phyloP scores from a whole-genome alignment of 371 early-diverging fungal genomes.

The Rhizopus sp. region DNA sequence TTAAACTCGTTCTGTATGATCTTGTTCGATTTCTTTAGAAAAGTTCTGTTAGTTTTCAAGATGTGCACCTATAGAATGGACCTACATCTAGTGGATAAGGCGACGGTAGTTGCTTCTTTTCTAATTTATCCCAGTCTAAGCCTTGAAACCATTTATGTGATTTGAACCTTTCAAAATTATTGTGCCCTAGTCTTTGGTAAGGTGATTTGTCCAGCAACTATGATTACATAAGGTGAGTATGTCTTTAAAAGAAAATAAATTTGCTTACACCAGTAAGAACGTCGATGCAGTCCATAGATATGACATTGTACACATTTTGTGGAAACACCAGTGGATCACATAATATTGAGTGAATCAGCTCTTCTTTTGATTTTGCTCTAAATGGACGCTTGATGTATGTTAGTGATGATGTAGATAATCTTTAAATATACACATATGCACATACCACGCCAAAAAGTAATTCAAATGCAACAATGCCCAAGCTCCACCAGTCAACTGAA shows the following conservation, averaged over 20 bases:
- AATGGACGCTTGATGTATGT: conserved; percentile 66
- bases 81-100: conserved; percentile 36
- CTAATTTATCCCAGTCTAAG: conserved; percentile 60
- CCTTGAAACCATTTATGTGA: conserved; percentile 63
- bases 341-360: conserved; percentile 60
- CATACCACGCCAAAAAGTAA: conserved; percentile 70
- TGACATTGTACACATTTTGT: conserved; percentile 41
- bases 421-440: neutral
- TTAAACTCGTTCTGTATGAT: conserved; percentile 7
- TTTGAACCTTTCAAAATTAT: conserved; percentile 56
- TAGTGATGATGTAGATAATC: neutral
- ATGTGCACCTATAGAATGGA: too few species aligned
- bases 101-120: conserved; percentile 54
- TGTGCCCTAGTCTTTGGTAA: conserved; percentile 54
- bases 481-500: conserved; percentile 88
- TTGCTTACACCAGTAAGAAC: conserved; percentile 39
- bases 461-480: conserved; percentile 85
- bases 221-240: neutral
- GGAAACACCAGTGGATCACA: conserved; percentile 62
- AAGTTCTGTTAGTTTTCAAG: too few species aligned
- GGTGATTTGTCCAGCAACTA: conserved; percentile 66
- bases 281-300: conserved; percentile 58
- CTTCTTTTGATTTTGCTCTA: conserved; percentile 70
- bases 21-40: neutral
- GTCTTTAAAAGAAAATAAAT: neutral